Conservation (phyloP, 2,329 filamentous ascomycete species). For the Aspergillus sergii region DNA sequence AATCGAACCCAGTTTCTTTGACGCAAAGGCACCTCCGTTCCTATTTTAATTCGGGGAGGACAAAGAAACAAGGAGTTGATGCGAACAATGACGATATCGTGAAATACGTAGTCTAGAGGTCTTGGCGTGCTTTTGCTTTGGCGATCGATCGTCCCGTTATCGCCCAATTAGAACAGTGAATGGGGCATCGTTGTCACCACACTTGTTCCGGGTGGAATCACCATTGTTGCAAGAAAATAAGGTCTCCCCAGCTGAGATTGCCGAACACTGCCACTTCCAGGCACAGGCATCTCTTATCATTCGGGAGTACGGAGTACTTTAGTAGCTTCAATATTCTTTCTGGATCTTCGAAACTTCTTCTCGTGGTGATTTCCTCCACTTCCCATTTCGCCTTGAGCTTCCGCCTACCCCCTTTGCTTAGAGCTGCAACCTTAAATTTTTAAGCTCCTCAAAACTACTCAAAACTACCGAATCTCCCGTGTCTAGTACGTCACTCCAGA, state of each 20-base stretch:
- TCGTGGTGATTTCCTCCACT: neutral
- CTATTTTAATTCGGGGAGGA: neutral
- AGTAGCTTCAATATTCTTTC: neutral
- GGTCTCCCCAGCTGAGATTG: neutral
- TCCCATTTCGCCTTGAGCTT: neutral
- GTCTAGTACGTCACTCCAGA: neutral
- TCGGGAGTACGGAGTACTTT: neutral
- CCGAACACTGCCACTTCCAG: neutral
- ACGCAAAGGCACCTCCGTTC: neutral
- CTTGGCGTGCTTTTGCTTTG: neutral
- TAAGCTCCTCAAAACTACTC: neutral
- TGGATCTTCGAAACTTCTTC: neutral
- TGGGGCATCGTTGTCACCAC: neutral
- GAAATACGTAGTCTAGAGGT: neutral
- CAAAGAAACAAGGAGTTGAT: neutral
- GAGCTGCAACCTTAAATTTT: conserved; percentile 3
- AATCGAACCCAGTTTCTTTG: neutral
- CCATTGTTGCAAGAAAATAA: too few relatives aligned
- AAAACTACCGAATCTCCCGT: neutral
- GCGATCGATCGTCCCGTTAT: neutral
- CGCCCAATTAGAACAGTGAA: neutral
- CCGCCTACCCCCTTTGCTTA: too few relatives aligned
- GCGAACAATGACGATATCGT: neutral
- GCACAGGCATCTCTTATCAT: neutral
- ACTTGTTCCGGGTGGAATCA: neutral